Conservation (phyloP, 352 stramenopile genomes). For the Globisporangium nodosum region DNA sequence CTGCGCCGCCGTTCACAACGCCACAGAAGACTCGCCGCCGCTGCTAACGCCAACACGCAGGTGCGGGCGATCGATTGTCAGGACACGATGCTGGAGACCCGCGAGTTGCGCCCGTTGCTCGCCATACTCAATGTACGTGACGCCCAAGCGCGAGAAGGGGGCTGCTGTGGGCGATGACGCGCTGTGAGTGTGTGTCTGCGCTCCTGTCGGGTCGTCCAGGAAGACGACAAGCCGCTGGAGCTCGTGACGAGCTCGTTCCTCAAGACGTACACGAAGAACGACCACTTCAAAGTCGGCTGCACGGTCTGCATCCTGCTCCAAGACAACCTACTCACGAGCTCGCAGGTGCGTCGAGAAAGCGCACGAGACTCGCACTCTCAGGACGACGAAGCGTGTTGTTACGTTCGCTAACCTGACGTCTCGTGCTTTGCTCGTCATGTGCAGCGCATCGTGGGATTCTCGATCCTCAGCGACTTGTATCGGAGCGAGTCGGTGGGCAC, state of each 20-base stretch:
- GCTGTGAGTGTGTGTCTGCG: background rate
- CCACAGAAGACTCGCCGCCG: conserved; percentile 14
- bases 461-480: conserved; percentile 81
- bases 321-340: conserved; percentile 88
- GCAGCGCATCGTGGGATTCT: conserved; percentile 84
- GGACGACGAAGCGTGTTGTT: no score
- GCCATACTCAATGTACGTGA: conserved; percentile 76
- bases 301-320: conserved; percentile 86
- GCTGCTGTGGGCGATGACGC: background rate
- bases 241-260: conserved; percentile 62
- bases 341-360: conserved; percentile 42
- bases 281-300: conserved; percentile 89
- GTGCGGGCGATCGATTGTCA: background rate
- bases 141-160: background rate
- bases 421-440: background rate
- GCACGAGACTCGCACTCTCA: background rate
- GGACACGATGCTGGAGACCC: conserved; percentile 65
- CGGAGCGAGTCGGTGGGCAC: conserved; percentile 63
- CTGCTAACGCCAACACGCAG: background rate
- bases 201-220: conserved; percentile 25
- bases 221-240: conserved; percentile 82
- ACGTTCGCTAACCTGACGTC: background rate
- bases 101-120: conserved; percentile 76
- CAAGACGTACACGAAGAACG: conserved; percentile 83
- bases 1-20: background rate